These are phyloP conservation scores for Heterobasidion annosum DNA, from an alignment of 1,284 basidiomycete genomes.

Conservation along the genomic window DNA sequence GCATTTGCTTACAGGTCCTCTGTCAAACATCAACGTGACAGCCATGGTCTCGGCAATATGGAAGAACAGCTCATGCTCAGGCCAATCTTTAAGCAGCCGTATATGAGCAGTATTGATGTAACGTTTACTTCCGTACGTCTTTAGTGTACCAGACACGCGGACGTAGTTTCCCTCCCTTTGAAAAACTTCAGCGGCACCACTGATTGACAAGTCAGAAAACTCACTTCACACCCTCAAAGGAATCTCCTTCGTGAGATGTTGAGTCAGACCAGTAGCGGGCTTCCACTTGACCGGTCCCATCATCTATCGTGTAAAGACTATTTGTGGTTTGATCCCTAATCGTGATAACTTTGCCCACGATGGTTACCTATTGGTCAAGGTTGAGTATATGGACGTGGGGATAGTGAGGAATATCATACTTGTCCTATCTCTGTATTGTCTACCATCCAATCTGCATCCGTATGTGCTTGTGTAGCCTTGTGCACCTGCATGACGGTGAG, in stretches of 20 bases:
- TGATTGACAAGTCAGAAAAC: slow-evolving; percentile 3
- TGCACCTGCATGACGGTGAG: slow-evolving; percentile 79
- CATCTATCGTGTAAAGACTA: slow-evolving; percentile 75
- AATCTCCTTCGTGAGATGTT: slow-evolving; percentile 37
- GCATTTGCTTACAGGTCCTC: slow-evolving; percentile 23
- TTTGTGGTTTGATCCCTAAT: slow-evolving; percentile 75
- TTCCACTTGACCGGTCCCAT: slow-evolving; percentile 86
- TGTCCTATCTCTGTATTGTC: slow-evolving; percentile 79
- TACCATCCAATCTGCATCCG: slow-evolving; percentile 83
- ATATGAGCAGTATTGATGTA: slow-evolving; percentile 77
- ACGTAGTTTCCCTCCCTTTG: slow-evolving; percentile 72
- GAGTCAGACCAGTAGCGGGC: slow-evolving; percentile 86
- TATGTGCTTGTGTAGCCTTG: slow-evolving; percentile 74
- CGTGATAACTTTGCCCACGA: slow-evolving; percentile 79
- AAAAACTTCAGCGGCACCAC: not conserved
- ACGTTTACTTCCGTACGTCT: slow-evolving; percentile 77
- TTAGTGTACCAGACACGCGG: slow-evolving; percentile 85
- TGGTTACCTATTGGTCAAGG: slow-evolving; percentile 37
- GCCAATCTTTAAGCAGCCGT: slow-evolving; percentile 57
- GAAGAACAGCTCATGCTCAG: slow-evolving; percentile 67
- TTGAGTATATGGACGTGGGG: not conserved
- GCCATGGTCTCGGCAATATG: slow-evolving; percentile 58
- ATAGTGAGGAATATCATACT: slow-evolving; percentile 30
- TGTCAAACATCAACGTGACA: slow-evolving; percentile 32
- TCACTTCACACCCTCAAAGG: slow-evolving; percentile 41